These are phyloP conservation scores for Vanilla planifolia DNA, from an alignment of 106 monocot genomes.

Conservation along the genomic window DNA sequence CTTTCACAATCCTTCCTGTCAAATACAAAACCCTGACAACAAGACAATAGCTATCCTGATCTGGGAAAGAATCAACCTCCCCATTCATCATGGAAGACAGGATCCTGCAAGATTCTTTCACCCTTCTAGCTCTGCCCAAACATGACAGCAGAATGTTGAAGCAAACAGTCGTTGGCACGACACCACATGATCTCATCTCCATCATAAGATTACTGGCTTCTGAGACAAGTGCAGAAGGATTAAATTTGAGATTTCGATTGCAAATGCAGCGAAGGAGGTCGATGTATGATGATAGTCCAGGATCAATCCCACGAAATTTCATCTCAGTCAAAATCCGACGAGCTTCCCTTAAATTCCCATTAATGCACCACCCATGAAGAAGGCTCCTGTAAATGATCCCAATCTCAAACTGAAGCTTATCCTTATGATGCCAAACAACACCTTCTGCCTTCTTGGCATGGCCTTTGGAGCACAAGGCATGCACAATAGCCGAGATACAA, in stretches of 20 bases:
- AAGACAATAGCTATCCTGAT: slow-evolving; percentile 53
- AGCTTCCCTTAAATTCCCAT: slow-evolving; percentile 57
- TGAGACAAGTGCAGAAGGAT: slow-evolving; percentile 54
- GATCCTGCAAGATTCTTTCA: slow-evolving; percentile 60
- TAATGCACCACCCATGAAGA: slow-evolving; percentile 67
- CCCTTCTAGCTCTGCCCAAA: slow-evolving; percentile 47
- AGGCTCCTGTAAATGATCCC: slow-evolving; percentile 22
- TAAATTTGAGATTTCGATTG: slow-evolving; percentile 51
- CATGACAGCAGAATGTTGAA: slow-evolving; percentile 61
- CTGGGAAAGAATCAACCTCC: slow-evolving; percentile 33
- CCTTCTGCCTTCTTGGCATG: slow-evolving; percentile 45
- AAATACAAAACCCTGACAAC: slow-evolving; percentile 54
- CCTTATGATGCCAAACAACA: slow-evolving; percentile 40
- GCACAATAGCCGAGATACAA: slow-evolving; percentile 20
- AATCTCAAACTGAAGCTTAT: slow-evolving; percentile 9
- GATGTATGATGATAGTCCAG: slow-evolving; percentile 37
- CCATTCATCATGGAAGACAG: slow-evolving; percentile 44
- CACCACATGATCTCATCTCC: slow-evolving; percentile 55
- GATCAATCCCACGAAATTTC: slow-evolving; percentile 22
- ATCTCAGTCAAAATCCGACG: slow-evolving; percentile 46
- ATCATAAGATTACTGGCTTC: slow-evolving; percentile 44
- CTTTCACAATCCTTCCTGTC: slow-evolving; percentile 42
- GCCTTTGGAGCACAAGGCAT: slow-evolving; percentile 52
- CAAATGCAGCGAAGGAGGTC: slow-evolving; percentile 51
- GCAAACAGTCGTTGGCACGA: slow-evolving; percentile 35